phyloP scores from a whole-genome alignment of 805 yeast species.

The Saccharomyces paradoxus region DNA sequence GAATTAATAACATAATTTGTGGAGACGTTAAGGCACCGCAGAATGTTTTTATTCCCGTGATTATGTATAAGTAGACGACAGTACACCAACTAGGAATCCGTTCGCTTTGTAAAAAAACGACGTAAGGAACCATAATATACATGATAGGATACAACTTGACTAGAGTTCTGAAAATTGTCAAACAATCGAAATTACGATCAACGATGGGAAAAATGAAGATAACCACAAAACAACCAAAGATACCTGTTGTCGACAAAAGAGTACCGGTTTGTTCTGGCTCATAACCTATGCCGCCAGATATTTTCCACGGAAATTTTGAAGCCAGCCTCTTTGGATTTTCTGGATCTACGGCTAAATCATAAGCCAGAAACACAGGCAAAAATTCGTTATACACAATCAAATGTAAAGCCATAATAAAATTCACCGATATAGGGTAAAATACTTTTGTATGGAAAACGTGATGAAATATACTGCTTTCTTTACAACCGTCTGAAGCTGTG shows the following conservation, averaged over 20 bases:
- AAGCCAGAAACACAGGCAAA: constrained; percentile 47
- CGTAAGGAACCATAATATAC: constrained; percentile 41
- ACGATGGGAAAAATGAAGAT: constrained; percentile 44
- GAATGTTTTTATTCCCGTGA: constrained; percentile 32
- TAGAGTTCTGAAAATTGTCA: constrained; percentile 37
- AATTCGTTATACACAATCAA: constrained; percentile 44
- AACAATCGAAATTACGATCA: constrained; percentile 40
- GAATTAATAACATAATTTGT: constrained; percentile 44
- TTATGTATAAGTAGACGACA: constrained; percentile 25
- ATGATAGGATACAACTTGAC: constrained; percentile 37
- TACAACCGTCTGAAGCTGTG: constrained; percentile 13
- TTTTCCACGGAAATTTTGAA: constrained; percentile 40
- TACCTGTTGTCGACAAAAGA: constrained; percentile 45
- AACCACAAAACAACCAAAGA: constrained; percentile 43
- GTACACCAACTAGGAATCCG: constrained; percentile 23
- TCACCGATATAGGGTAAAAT: constrained; percentile 32
- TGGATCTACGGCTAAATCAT: constrained; percentile 19
- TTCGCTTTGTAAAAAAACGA: constrained; percentile 36
- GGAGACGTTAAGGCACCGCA: constrained; percentile 45
- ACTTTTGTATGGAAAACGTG: constrained; percentile 27
- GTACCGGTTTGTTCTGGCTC: constrained; percentile 41
- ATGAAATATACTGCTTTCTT: constrained; percentile 17
- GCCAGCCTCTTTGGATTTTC: constrained; percentile 18
- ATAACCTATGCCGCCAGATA: constrained; percentile 48
- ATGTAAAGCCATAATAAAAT: constrained; percentile 40